Percentiles rank a stretch among this genome's conserved stretches.
phyloP scores from a whole-genome alignment of 768 basidiomycete species.

The Mrakia frigida region DNA sequence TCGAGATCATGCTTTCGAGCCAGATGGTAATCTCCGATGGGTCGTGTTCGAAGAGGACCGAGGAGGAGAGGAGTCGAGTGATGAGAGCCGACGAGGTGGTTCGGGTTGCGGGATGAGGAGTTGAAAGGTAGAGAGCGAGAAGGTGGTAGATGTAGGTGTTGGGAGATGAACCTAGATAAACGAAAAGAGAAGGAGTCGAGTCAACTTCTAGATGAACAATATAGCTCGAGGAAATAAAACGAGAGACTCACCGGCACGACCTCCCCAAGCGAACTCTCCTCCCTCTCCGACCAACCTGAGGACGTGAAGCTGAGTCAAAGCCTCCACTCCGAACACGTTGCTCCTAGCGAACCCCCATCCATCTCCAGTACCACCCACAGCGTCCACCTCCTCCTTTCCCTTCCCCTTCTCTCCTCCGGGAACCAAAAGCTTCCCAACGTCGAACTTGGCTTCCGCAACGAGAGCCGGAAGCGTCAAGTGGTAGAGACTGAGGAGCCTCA shows the following conservation, averaged over 20 bases:
- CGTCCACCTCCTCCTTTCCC: conserved; percentile 42
- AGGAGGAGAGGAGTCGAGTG: conserved; percentile 59
- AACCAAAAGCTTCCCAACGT: conserved; percentile 70
- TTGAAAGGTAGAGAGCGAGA: conserved; percentile 57
- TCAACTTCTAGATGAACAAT: not conserved
- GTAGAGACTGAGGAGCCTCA: conserved; percentile 78
- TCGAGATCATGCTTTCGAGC: conserved; percentile 51
- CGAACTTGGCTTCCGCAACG: conserved; percentile 65
- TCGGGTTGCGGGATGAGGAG: conserved; percentile 54
- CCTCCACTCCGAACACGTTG: conserved; percentile 50
- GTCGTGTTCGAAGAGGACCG: conserved; percentile 75
- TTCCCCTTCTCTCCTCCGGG: conserved; percentile 41
- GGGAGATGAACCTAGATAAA: conserved; percentile 35
- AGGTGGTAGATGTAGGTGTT: conserved; percentile 70
- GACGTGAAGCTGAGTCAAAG: conserved; percentile 69
- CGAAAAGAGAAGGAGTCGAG: not conserved
- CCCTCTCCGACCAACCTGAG: conserved; percentile 67
- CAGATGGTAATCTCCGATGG: conserved; percentile 65
- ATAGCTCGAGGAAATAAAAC: not conserved
- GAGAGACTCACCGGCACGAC: conserved; percentile 58
- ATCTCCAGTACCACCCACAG: conserved; percentile 42
- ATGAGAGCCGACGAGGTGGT: conserved; percentile 55
- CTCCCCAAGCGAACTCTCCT: conserved; percentile 72
- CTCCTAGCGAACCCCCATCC: conserved; percentile 45
- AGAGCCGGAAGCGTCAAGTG: conserved; percentile 67